phyloP scores from a whole-genome alignment of 2,329 filamentous ascomycete genomes.

The Aureobasidium sp. region DNA sequence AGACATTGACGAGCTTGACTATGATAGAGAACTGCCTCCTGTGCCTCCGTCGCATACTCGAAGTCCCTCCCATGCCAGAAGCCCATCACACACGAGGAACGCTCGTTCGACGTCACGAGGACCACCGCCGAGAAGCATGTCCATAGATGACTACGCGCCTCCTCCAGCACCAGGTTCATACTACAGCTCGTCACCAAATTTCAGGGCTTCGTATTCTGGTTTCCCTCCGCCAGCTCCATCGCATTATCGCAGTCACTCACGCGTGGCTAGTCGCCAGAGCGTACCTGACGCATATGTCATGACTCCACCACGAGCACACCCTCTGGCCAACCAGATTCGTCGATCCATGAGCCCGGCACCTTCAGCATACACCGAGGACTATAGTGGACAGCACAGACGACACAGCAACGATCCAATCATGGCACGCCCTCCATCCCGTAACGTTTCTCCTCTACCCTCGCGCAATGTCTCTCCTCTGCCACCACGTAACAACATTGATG shows the following conservation, averaged over 20 bases:
- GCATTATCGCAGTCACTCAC: conserved; percentile 16
- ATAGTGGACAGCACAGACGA: neutral
- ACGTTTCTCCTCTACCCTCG: conserved; percentile 17
- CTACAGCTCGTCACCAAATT: neutral
- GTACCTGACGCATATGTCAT: conserved; percentile 27
- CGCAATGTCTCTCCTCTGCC: conserved; percentile 19
- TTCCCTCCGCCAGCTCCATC: conserved; percentile 15
- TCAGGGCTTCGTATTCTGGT: conserved; percentile 14
- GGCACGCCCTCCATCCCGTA: conserved; percentile 26
- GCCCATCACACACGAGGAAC: conserved; percentile 23
- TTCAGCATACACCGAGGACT: conserved; percentile 10
- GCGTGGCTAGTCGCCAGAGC: conserved; percentile 26
- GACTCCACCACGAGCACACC: conserved; percentile 29
- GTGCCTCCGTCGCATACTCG: conserved; percentile 26
- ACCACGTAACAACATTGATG: conserved; percentile 32
- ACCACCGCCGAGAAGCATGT: conserved; percentile 22
- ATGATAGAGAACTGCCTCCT: conserved; percentile 31
- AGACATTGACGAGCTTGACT: conserved; percentile 43
- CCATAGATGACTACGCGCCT: conserved; percentile 26
- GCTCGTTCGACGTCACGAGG: conserved; percentile 17
- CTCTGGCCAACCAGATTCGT: conserved; percentile 30
- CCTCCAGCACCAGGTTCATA: conserved; percentile 23
- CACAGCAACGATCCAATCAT: conserved; percentile 20
- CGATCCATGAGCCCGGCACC: conserved; percentile 27
- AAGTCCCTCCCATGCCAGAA: conserved; percentile 30